These are phyloP conservation scores for Carex arenaria DNA, from an alignment of 202 grass and related monocot genomes.

Conservation along the genomic window DNA sequence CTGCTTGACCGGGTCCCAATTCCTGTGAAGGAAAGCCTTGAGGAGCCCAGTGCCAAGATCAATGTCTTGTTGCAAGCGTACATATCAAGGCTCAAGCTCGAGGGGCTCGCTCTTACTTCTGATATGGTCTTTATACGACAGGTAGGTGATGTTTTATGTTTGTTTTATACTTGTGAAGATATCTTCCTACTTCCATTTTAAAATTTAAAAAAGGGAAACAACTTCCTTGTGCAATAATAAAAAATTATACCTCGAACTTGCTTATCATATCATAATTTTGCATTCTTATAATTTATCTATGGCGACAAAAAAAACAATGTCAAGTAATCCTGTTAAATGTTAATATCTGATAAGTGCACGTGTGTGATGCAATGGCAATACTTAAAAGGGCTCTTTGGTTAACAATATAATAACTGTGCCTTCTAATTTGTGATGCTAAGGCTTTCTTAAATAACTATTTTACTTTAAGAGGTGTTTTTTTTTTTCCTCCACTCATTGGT, in stretches of 20 bases:
- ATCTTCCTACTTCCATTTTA: background rate
- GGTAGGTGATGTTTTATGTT: slow-evolving; percentile 37
- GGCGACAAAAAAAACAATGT: background rate
- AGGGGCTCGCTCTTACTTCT: slow-evolving; percentile 79
- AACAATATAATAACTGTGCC: background rate
- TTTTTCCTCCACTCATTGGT: slow-evolving; percentile 19
- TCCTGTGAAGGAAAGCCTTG: slow-evolving; percentile 94
- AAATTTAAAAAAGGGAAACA: background rate
- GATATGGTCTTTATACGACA: slow-evolving; percentile 89
- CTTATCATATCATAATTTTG: background rate
- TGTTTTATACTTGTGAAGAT: background rate
- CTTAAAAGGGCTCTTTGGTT: background rate
- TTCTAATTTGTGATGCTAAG: background rate
- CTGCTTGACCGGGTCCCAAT: slow-evolving; percentile 82
- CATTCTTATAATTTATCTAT: background rate
- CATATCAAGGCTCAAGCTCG: slow-evolving; percentile 74
- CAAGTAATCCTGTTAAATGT: background rate
- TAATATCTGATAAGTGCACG: background rate
- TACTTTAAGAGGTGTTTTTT: background rate
- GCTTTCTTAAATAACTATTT: background rate
- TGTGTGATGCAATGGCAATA: background rate
- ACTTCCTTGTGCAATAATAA: background rate
- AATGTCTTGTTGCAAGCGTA: slow-evolving; percentile 90
- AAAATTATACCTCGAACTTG: background rate
- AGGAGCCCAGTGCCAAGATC: slow-evolving; percentile 94